Percentiles rank a stretch among this genome's conserved stretches.
Evolutionary conservation across 2,329 filamentous ascomycete genomes (phyloP).

Genomic region (Talaromyces amestolkiae): DNA sequence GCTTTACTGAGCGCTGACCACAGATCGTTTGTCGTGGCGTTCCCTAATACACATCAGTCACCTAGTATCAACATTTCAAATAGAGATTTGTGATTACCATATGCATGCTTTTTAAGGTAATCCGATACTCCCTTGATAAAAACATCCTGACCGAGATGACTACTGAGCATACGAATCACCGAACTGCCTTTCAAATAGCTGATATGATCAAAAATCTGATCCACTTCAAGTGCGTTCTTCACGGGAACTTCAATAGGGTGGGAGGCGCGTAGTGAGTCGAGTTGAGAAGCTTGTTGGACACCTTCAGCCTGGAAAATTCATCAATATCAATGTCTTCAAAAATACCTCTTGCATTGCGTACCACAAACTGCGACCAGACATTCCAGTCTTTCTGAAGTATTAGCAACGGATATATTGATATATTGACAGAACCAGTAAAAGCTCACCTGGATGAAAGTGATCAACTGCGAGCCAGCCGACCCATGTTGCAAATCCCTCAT

Average conservation of each 20-base stretch:
- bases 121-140: constrained; percentile 88
- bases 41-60: constrained; percentile 38
- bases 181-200: constrained; percentile 96
- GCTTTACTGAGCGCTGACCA: constrained; percentile 86
- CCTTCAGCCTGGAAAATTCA: constrained; percentile 67
- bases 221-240: constrained; percentile 87
- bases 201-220: constrained; percentile 97
- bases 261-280: constrained; percentile 86
- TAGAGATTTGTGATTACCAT: constrained; percentile 52
- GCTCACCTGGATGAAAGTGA: constrained; percentile 73
- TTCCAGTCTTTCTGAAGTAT: constrained; percentile 68
- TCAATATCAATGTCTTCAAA: constrained; percentile 37
- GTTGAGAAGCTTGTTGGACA: constrained; percentile 83
- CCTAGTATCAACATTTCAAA: not conserved
- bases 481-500: constrained; percentile 97
- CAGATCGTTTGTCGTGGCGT: constrained; percentile 87
- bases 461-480: constrained; percentile 93
- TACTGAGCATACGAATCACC: constrained; percentile 92
- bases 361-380: constrained; percentile 94
- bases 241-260: constrained; percentile 97
- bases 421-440: not conserved
- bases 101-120: constrained; percentile 85
- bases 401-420: not conserved
- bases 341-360: constrained; percentile 59
- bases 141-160: constrained; percentile 79